Conservation (phyloP, 257 asterid species). For the Nicotiana paniculata region DNA sequence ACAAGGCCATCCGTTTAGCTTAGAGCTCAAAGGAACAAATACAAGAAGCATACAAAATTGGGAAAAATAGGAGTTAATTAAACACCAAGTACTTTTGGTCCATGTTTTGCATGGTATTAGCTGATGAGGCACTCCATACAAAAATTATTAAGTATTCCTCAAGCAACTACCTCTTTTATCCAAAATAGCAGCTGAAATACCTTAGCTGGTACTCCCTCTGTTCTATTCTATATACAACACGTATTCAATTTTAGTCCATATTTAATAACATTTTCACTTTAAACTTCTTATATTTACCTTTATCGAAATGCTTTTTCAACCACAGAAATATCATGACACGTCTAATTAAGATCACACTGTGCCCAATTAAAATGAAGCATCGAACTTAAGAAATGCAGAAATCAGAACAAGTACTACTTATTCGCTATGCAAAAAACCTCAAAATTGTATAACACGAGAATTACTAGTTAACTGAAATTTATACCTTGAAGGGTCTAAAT, state of each 20-base stretch:
- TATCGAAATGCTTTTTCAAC: background rate
- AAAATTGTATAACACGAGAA: background rate
- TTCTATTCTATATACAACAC: background rate
- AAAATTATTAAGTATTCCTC: background rate
- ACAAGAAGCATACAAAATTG: background rate
- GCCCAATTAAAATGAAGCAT: no score
- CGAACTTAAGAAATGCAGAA: no score
- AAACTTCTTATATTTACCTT: background rate
- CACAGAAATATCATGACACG: background rate
- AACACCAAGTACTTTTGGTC: background rate
- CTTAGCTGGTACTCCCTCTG: background rate
- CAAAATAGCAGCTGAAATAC: background rate
- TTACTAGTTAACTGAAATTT: background rate
- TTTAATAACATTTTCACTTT: background rate
- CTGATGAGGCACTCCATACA: background rate
- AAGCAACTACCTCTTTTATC: background rate
- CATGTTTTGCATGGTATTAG: background rate
- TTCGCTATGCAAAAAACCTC: background rate
- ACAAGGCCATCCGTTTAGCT: background rate
- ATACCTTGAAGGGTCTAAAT: constrained; percentile 79
- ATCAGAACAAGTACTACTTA: background rate
- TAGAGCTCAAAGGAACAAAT: background rate
- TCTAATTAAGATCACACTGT: background rate
- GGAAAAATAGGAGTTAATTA: background rate
- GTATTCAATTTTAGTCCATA: background rate